Base-by-base conservation (phyloP, 768 basidiomycete species). In the Amanita fuliginea region DNA sequence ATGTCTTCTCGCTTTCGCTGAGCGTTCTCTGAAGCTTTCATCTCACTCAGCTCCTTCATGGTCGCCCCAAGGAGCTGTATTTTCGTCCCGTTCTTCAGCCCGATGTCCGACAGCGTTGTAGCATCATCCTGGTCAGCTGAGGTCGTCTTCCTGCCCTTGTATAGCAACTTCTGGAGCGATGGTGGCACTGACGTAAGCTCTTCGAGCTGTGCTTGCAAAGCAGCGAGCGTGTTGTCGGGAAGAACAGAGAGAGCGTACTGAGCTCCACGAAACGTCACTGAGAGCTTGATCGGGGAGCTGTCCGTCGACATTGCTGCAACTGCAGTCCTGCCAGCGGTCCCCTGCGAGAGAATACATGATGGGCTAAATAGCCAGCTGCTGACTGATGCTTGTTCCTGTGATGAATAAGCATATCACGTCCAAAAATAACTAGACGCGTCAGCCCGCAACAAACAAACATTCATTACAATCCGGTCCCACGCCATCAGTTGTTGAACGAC, bases 51-150 rank as follows among this genome's bases (percentile, higher is more conserved):
- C 56, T 86, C 83, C 47, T 72, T 63, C 3, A 63, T 56, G 3
- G 84, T 88, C 3, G 78, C 72, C 2, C 86, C 87, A 2, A 87
- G 64, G 70, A 89, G 69, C 57, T 84, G 84, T 4, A 88, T 63
- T 62, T 82, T 88, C 44, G 68, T 57, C 7, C 84, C 83, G 52
- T 78, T 66, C 56, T 73, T 80, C 35, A 89, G 58, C n/a, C 86
- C 85, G 0, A 57, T 76, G 62, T 59, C 58, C 3, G 10, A 62
- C 56, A 68, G 57, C 24, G 58, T 70, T 42, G 51, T 64, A 21
- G 56, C 58, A 13, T 58, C 60, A 33, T 61, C 56, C 35, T 57
- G 54, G 14, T 62, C 42, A 14, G 62, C 30, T 0, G 61, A 50
- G 46, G 66, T 74, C 9, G 62, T 49, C 45, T 67, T 73, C 69